Conservation (phyloP, 768 basidiomycete species). For the Naganishia onofrii region DNA sequence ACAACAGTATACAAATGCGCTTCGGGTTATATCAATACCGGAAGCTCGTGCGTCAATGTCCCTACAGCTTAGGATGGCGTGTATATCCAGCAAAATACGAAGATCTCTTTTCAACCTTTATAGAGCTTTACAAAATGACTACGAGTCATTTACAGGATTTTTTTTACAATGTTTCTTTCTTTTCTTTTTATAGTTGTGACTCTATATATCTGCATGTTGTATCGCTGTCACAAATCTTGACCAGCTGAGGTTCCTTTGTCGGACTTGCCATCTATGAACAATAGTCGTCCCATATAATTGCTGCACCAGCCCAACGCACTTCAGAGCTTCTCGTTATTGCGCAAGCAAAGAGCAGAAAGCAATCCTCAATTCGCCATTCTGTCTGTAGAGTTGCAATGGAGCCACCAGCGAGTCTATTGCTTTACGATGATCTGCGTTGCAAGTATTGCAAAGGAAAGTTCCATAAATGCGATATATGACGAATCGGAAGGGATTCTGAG, state of each 20-base stretch:
- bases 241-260: background rate
- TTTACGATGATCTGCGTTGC: too few species aligned
- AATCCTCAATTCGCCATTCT: too few species aligned
- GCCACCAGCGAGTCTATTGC: too few species aligned
- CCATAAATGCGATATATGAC: background rate
- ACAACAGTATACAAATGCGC: background rate
- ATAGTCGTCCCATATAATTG: background rate
- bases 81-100: background rate
- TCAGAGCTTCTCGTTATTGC: background rate
- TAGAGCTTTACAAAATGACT: background rate
- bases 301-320: background rate
- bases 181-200: background rate
- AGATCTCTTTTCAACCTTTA: background rate
- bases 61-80: background rate
- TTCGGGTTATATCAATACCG: background rate
- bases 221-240: background rate
- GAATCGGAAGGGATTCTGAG: background rate
- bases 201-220: background rate
- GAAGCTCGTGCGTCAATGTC: conserved; percentile 4
- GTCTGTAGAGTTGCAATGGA: too few species aligned
- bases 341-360: too few species aligned
- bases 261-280: background rate
- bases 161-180: background rate
- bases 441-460: background rate
- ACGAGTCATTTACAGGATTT: background rate